These are phyloP conservation scores for Backusella tarrabulga DNA, from an alignment of 192 early-diverging fungal species.

Conservation along the genomic window DNA sequence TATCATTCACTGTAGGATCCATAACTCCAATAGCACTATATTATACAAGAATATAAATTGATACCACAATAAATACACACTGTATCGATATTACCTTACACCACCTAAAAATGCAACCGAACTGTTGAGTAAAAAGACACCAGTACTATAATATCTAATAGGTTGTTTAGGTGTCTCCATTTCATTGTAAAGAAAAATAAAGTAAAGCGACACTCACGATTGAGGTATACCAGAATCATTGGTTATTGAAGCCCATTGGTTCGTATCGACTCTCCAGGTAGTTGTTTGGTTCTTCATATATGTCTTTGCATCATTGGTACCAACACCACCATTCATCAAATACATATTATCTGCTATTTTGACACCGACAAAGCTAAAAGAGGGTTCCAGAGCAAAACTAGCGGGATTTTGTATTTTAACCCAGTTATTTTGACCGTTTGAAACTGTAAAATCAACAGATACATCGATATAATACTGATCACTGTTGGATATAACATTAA, in stretches of 20 bases:
- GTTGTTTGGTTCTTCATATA: constrained; percentile 7
- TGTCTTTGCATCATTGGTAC: background rate
- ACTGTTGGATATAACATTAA: background rate
- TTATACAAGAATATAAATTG: background rate
- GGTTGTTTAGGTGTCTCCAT: background rate
- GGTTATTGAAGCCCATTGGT: background rate
- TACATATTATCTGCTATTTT: background rate
- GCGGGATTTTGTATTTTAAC: background rate
- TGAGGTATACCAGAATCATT: background rate
- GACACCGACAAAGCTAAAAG: background rate
- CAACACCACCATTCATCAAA: constrained; percentile 2
- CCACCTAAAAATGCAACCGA: constrained; percentile 1
- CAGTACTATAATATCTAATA: background rate
- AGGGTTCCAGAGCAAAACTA: background rate
- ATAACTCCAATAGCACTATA: constrained; percentile 3
- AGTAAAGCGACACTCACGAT: background rate
- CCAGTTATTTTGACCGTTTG: background rate
- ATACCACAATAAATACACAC: background rate
- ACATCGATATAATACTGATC: constrained; percentile 1
- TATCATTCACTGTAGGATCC: background rate
- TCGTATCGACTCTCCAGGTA: background rate
- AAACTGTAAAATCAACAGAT: background rate
- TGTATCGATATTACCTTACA: background rate
- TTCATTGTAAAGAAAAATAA: background rate
- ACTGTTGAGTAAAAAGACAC: background rate